Evolutionary conservation across 768 basidiomycete species (phyloP), one percentile per base, ranked within the genome.

Genomic region (Postia placenta): DNA sequence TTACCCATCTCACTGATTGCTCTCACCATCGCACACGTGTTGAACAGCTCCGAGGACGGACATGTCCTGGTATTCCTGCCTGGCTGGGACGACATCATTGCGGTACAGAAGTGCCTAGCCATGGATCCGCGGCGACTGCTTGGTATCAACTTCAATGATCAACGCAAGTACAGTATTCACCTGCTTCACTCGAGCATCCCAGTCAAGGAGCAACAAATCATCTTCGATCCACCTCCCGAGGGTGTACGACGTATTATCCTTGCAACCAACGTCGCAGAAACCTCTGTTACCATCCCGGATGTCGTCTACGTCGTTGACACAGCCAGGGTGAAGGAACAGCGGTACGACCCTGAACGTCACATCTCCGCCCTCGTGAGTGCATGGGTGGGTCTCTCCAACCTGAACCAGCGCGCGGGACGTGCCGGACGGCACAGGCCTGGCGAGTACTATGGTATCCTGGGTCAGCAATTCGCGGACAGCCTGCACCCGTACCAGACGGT

Each of bases 221-320:
- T 97, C 45, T 96, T 96, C 61, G 83, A 89, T 19, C 87, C 91
- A 1, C 86, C 92, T 5, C 75, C 82, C 0, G 52, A 62, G 2
- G 91, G 91, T 9, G 74, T 91, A 17, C 83, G 93, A 48, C 81
- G 93, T 22, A 75, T 98, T 60, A 95, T 98, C 56, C 74, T 97
- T 42, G 80, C 93, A 4, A 98, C 94, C 33, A 96, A 96, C 63
- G 92, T 96, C 39, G 93, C 93, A 11, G 94, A 97, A 67, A 94
- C 93, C 2, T 93, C 91, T 3, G 76, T 96, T 56, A 97, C 94
- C 3, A 95, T 97, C 56, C 92, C 92, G 1, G 90, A 95, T 56
- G 90, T 96, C 22, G 90, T 95, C 9, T 93, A 90, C 58, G 94
- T 98, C 25, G 82, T 97, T 38, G 95, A 98, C 60, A 78, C 87